Percentiles rank a stretch among this genome's conserved stretches.
phyloP scores from a whole-genome alignment of 2,329 filamentous ascomycete genomes.

The Bipolaris cookei region DNA sequence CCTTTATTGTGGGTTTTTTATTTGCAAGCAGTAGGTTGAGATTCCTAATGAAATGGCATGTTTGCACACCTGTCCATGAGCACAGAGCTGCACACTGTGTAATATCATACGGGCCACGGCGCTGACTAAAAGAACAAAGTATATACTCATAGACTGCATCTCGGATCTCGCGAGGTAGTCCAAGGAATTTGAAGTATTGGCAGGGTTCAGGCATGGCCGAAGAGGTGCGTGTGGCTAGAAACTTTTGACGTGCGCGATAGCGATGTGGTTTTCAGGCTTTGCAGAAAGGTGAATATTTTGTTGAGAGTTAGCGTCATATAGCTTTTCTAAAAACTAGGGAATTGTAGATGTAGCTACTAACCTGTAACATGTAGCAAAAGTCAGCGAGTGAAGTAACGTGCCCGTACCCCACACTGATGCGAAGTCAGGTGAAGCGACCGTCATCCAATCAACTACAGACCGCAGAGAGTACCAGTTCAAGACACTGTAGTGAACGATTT shows the following conservation, averaged over 20 bases:
- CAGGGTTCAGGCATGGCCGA: neutral
- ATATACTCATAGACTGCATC: neutral
- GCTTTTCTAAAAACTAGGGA: no score
- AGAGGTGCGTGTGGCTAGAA: neutral
- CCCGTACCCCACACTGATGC: no score
- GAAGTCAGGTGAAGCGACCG: no score
- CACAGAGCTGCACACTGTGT: neutral
- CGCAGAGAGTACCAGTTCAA: no score
- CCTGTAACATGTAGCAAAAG: no score
- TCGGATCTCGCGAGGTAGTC: neutral
- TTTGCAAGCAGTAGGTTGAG: neutral
- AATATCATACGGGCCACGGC: neutral
- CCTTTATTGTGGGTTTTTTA: neutral
- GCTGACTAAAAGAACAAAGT: neutral
- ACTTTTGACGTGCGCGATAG: neutral
- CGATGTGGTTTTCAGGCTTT: neutral
- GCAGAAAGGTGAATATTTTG: no score
- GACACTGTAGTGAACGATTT: no score
- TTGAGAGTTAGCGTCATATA: no score
- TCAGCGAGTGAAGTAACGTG: no score
- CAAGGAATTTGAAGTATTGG: neutral
- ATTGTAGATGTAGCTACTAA: no score
- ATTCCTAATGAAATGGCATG: neutral
- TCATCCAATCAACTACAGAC: no score
- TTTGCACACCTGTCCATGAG: neutral